A percentile compares a stretch with the other conserved stretches of the same genome.
Evolutionary conservation across 169 alveolate genomes (phyloP).

Genomic region (Plasmodium falciparum): DNA sequence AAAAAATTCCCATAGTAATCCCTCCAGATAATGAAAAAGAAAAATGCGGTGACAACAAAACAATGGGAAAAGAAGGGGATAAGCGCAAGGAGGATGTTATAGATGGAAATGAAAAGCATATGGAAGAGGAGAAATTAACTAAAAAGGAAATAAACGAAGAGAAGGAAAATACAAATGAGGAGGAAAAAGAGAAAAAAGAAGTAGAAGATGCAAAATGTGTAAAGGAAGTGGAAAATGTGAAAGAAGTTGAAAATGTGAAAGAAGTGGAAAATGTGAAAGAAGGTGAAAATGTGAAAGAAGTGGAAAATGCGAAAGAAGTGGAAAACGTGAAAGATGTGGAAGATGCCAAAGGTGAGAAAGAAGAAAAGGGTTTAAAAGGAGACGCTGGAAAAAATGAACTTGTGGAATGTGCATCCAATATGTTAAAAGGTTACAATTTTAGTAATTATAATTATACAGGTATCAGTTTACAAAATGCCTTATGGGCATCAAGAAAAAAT

Average conservation of each 20-base stretch:
- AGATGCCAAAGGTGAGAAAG: background rate
- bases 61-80: background rate
- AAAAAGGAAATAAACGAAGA: background rate
- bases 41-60: background rate
- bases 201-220: background rate
- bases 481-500: slow-evolving; percentile 51
- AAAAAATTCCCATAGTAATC: background rate
- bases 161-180: background rate
- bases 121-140: too few relatives aligned
- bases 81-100: background rate
- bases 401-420: slow-evolving; percentile 2
- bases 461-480: slow-evolving; percentile 15
- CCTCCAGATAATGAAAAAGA: background rate
- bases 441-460: slow-evolving; percentile 17
- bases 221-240: background rate
- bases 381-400: background rate
- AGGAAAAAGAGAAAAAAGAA: slow-evolving; percentile 5
- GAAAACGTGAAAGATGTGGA: background rate
- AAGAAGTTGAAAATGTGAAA: background rate
- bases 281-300: background rate
- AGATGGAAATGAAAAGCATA: background rate
- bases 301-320: background rate
- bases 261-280: slow-evolving; percentile 3
- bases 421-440: slow-evolving; percentile 27
- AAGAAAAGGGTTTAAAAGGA: background rate